phyloP scores from a whole-genome alignment of 345 rosid genomes.

The Eucalyptus viminalis region DNA sequence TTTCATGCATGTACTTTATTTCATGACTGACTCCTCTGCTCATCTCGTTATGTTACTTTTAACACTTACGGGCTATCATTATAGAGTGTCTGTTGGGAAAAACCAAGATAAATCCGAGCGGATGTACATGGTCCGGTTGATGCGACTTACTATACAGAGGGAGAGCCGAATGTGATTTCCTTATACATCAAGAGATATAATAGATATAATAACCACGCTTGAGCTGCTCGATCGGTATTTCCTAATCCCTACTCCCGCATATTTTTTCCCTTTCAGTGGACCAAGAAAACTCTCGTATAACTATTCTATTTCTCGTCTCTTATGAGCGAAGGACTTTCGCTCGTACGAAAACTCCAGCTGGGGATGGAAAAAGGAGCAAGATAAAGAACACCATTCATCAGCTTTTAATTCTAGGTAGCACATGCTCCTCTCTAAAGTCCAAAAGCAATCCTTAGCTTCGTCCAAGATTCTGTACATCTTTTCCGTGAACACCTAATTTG shows the following conservation, averaged over 20 bases:
- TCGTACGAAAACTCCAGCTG: background rate
- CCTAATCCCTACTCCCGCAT: background rate
- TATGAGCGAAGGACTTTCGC: background rate
- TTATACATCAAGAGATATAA: background rate
- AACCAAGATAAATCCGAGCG: background rate
- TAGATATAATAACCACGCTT: background rate
- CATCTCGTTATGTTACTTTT: background rate
- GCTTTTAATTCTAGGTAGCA: background rate
- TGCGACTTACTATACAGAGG: background rate
- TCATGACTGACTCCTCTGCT: background rate
- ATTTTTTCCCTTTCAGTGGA: background rate
- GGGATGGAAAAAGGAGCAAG: background rate
- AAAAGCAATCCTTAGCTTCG: background rate
- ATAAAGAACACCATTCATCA: background rate
- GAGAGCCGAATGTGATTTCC: background rate
- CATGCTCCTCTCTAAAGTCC: background rate
- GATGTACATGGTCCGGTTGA: background rate
- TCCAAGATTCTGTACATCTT: background rate
- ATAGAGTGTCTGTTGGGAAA: background rate
- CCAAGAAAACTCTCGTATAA: no score
- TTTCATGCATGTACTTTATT: background rate
- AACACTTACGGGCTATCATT: background rate
- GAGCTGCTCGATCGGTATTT: background rate
- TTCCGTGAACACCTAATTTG: background rate
- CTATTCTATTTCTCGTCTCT: background rate